These are phyloP conservation scores for Caryopteris hybrid DNA, from an alignment of 305 asterid genomes.

Conservation along the genomic window DNA sequence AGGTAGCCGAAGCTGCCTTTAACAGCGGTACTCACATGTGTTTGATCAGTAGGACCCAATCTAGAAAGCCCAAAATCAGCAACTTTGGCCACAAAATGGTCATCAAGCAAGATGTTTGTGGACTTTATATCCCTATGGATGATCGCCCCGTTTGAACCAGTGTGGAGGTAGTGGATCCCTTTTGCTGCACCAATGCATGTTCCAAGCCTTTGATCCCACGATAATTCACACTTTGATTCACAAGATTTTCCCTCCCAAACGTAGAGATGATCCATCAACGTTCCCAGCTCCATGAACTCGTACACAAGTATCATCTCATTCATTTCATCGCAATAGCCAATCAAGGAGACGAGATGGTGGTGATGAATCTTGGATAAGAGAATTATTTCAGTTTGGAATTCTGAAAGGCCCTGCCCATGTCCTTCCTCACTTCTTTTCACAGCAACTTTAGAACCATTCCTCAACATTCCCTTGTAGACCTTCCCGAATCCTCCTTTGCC, in stretches of 20 bases:
- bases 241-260: neutral
- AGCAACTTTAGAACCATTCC: constrained; percentile 44
- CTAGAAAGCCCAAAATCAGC: constrained; percentile 63
- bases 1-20: constrained; percentile 58
- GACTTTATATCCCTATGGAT: constrained; percentile 61
- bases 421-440: constrained; percentile 59
- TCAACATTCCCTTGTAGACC: constrained; percentile 43
- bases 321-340: constrained; percentile 53
- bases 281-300: constrained; percentile 62
- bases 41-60: constrained; percentile 33
- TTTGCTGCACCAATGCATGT: constrained; percentile 61
- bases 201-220: constrained; percentile 51
- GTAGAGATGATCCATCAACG: constrained; percentile 54
- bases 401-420: constrained; percentile 44
- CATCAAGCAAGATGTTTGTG: constrained; percentile 52
- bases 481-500: constrained; percentile 69
- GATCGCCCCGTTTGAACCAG: constrained; percentile 35
- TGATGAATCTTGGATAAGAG: constrained; percentile 47
- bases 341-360: constrained; percentile 50
- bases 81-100: constrained; percentile 45
- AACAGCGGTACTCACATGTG: constrained; percentile 38
- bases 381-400: constrained; percentile 49
- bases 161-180: constrained; percentile 53
- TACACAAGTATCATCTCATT: constrained; percentile 57
- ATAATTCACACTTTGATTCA: constrained; percentile 12